These are phyloP conservation scores for Coemansia sp. DNA, from an alignment of 192 early-diverging fungal species.

Conservation along the genomic window DNA sequence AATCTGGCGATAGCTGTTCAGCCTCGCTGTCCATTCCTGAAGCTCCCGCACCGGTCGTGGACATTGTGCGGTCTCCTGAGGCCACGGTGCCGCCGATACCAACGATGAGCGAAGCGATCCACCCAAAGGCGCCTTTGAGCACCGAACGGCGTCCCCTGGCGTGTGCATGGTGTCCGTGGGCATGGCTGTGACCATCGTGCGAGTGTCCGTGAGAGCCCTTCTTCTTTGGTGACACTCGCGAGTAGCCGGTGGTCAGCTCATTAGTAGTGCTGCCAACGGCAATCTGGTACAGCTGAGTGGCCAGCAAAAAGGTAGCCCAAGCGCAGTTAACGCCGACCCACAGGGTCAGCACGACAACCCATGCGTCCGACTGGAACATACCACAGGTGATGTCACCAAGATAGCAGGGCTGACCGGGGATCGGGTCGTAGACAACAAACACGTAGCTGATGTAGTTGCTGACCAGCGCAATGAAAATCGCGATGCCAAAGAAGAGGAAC, in stretches of 20 bases:
- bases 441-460: constrained; percentile 55
- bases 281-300: constrained; percentile 77
- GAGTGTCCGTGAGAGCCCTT: constrained; percentile 12
- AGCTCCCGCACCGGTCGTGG: constrained; percentile 6
- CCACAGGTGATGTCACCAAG: constrained; percentile 63
- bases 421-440: constrained; percentile 56
- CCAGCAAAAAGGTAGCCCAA: constrained; percentile 80
- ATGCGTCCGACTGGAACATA: constrained; percentile 72
- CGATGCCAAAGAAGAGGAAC: constrained; percentile 61
- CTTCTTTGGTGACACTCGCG: constrained; percentile 28
- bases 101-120: constrained; percentile 22
- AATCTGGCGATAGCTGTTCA: constrained; percentile 32
- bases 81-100: constrained; percentile 34
- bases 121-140: constrained; percentile 16
- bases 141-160: neutral
- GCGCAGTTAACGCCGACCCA: constrained; percentile 77
- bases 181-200: constrained; percentile 14
- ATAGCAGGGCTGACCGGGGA: constrained; percentile 57
- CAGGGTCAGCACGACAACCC: constrained; percentile 62
- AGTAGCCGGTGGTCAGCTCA: constrained; percentile 78
- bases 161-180: constrained; percentile 8
- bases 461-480: constrained; percentile 59
- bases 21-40: constrained; percentile 18
- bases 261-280: constrained; percentile 81
- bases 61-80: constrained; percentile 17